Conservation (phyloP, 2,329 filamentous ascomycete genomes). For the Podosphaera fusca region DNA sequence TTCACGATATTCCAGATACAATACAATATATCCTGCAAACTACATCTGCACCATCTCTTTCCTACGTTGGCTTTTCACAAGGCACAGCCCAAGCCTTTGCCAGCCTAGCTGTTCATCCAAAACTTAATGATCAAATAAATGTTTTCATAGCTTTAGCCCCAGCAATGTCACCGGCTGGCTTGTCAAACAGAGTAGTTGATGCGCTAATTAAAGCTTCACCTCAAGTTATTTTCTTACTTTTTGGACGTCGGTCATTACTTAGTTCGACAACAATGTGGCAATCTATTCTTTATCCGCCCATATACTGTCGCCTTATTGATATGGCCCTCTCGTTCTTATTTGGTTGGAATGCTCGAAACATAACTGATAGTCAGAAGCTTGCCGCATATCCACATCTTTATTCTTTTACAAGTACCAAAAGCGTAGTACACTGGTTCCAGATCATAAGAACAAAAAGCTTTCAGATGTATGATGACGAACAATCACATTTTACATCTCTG, state of each 20-base stretch:
- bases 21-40: slow-evolving; percentile 78
- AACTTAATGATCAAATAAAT: slow-evolving; percentile 77
- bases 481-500: slow-evolving; percentile 47
- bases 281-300: slow-evolving; percentile 76
- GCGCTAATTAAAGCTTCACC: slow-evolving; percentile 84
- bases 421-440: slow-evolving; percentile 97
- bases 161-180: slow-evolving; percentile 82
- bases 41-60: slow-evolving; percentile 62
- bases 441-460: slow-evolving; percentile 92
- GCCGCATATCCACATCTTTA: slow-evolving; percentile 91
- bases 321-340: slow-evolving; percentile 63
- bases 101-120: slow-evolving; percentile 73
- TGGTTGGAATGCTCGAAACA: slow-evolving; percentile 71
- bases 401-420: slow-evolving; percentile 91
- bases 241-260: slow-evolving; percentile 75
- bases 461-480: slow-evolving; percentile 97
- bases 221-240: slow-evolving; percentile 75
- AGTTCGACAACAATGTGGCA: slow-evolving; percentile 95
- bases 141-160: slow-evolving; percentile 91
- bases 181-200: slow-evolving; percentile 78
- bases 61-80: slow-evolving; percentile 93
- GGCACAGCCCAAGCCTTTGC: slow-evolving; percentile 94
- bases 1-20: slow-evolving; percentile 88
- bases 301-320: slow-evolving; percentile 78
- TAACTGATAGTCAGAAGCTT: slow-evolving; percentile 67